A percentile compares a stretch with the other conserved stretches of the same genome.
Conservation (phyloP, 192 early-diverging fungal species). For the Gaertneriomyces semiglobifer region DNA sequence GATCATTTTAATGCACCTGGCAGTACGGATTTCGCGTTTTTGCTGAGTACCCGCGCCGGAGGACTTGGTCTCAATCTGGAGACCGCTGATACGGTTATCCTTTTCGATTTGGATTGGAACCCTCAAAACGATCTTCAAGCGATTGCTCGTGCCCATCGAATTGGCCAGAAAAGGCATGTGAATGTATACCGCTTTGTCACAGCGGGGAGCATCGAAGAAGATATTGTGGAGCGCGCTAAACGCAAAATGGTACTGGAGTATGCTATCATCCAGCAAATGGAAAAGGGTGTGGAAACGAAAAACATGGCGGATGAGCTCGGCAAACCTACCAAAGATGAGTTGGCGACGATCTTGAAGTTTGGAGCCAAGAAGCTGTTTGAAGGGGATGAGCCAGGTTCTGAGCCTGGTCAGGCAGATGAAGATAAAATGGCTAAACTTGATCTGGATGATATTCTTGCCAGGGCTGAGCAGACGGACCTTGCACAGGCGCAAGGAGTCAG, state of each 20-base stretch:
- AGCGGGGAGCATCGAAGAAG: slow-evolving; percentile 97
- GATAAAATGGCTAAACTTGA: slow-evolving; percentile 90
- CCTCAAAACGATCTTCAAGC: slow-evolving; percentile 97
- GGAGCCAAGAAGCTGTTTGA: slow-evolving; percentile 96
- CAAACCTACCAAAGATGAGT: slow-evolving; percentile 73
- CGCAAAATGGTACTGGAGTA: slow-evolving; percentile 99
- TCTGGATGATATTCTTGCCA: slow-evolving; percentile 93
- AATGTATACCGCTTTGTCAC: slow-evolving; percentile 97
- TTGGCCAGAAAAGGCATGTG: slow-evolving; percentile 90
- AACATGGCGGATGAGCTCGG: slow-evolving; percentile 35
- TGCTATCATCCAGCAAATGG: slow-evolving; percentile 99
- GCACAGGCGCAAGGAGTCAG: slow-evolving; percentile 53
- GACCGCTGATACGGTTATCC: slow-evolving; percentile 95
- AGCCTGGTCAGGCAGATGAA: slow-evolving; percentile 29
- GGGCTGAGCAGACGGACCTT: slow-evolving; percentile 89
- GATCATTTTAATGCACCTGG: slow-evolving; percentile 96
- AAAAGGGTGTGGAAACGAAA: slow-evolving; percentile 46
- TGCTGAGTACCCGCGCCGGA: slow-evolving; percentile 95
- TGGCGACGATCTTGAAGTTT: slow-evolving; percentile 95
- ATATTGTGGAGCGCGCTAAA: slow-evolving; percentile 97
- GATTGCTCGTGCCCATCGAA: slow-evolving; percentile 97
- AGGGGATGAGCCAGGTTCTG: slow-evolving; percentile 65
- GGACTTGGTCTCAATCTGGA: slow-evolving; percentile 95
- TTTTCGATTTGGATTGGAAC: slow-evolving; percentile 85
- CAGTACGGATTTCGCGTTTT: slow-evolving; percentile 90